Base-by-base conservation (phyloP, 306 rosid genomes). In the Castanospermum australe region DNA sequence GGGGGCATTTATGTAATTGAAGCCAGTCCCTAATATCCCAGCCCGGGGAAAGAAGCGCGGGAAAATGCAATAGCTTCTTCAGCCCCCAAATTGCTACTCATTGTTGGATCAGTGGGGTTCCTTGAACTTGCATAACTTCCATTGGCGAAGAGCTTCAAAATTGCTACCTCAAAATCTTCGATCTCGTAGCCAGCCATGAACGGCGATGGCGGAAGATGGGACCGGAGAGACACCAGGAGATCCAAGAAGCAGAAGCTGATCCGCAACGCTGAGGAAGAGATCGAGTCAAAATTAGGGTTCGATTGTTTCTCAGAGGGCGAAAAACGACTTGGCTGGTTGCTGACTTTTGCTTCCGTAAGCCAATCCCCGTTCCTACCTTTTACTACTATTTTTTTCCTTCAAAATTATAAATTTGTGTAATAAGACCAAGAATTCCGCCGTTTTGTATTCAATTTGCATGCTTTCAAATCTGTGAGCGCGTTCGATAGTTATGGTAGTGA, bases 251-350 rank as follows among this genome's bases (percentile, higher is more conserved):
- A 85, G 84, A 91, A 86, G 88, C 81, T 86, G 11, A 75, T 85
- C 66, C 90, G 91, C 82, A 86, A n/a, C 50, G 91, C 98, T 7
- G 99, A 85, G 85, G 99, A 92, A 66, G 99, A 90, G 77, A 89
- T 93, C 67, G 98, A 95, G 82, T 82, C 96, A 0, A 95, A 90
- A 70, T 84, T 95, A 77, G 99, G 94, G 63, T 90, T 88, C 79
- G 96, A 88, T 84, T 64, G 84, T 2, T 95, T 95, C 88, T 85
- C 97, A 0, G 98, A 95, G 80, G 98, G 99, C 6, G 93, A 95
- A 6, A 91, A 85, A 38, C 83, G 98, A 42, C 99, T 95, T 35
- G 99, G 99, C 41, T 95, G 99, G 99, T 73, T 95, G 66, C 97
- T 95, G 30, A 93, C 86, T 25, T 89, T 88, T 20, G 84, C 94